Evolutionary conservation across 2,329 filamentous ascomycete genomes (phyloP).

Genomic region (Aspergillus vadensis): DNA sequence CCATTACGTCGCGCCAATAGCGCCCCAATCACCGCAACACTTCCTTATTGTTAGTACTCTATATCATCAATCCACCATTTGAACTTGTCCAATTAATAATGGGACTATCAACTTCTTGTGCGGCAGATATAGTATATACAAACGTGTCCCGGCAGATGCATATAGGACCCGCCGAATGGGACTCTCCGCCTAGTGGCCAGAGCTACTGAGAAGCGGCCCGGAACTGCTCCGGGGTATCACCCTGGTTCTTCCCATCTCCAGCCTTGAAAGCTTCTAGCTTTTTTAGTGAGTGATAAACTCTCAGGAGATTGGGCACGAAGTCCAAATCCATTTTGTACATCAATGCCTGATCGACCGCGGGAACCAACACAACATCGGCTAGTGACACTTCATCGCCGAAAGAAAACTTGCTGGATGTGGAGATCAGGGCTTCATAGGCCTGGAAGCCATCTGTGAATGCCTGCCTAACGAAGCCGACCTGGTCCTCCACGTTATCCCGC

Average conservation of each 20-base stretch:
- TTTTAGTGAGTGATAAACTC: neutral
- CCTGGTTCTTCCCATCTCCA: neutral
- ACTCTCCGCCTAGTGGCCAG: neutral
- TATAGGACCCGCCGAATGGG: neutral
- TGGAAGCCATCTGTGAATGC: neutral
- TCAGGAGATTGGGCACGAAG: neutral
- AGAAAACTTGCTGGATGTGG: neutral
- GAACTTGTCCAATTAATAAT: neutral
- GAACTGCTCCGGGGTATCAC: constrained; percentile 6
- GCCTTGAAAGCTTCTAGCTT: neutral
- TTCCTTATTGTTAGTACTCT: neutral
- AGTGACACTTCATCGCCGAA: neutral
- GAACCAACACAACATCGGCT: constrained; percentile 2
- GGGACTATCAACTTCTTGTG: neutral
- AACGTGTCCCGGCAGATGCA: neutral
- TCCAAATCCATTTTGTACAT: neutral
- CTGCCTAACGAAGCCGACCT: neutral
- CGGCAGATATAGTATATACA: neutral
- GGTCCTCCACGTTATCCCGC: neutral
- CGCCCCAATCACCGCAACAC: neutral
- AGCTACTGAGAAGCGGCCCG: neutral
- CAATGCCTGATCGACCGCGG: constrained; percentile 2
- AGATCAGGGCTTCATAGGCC: neutral
- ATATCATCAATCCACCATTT: neutral
- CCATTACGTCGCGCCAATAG: neutral